Base-by-base conservation (phyloP, 257 asterid species). In the Ocimum tenuiflorum region DNA sequence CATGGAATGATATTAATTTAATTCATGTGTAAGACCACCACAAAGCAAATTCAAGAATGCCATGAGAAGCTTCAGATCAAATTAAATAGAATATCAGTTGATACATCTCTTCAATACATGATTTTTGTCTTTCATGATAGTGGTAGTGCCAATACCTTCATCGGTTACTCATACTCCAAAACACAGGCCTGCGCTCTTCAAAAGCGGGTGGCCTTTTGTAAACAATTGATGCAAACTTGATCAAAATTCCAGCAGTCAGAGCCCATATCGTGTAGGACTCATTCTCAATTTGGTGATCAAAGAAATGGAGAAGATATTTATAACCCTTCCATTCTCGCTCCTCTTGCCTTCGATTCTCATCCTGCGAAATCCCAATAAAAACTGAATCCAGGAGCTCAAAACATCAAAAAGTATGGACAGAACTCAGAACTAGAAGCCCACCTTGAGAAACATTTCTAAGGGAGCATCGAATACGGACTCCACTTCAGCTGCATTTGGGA, bases 381-480 rank as follows among this genome's bases (percentile, higher is more conserved):
- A 1, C 13, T 3, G 3, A 46, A 39, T 64, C 12, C 27, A 59
- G 19, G 48, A 67, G 61, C 64, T 8, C 43, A 49, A 36, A 13
- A n/a, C n/a, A n/a, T n/a, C 48, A 43, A 15, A 29, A 31, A 60
- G 18, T 53, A 53, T 35, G 23, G 38, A 8, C 7, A 46, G 27
- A 41, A 7, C 53, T 4, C 18, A 51, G 36, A 14, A 17, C 41
- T 54, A 58, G 15, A 15, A 27, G 58, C 46, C 48, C 24, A 86
- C 96, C 94, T 85, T 82, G 60, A 88, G 92, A 81, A 91, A 88
- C 91, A 86, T 88, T 63, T 85, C 87, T 60, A 91, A 58, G 10
- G 96, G 96, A 60, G 91, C 91, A 75, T 88, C 86, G 24, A 88
- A 91, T 41, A 88, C 62, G 3, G 84, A 77, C 67, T 83, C 96